These are phyloP conservation scores for Fraxinus dipetala DNA, from an alignment of 305 asterid genomes.

Conservation along the genomic window DNA sequence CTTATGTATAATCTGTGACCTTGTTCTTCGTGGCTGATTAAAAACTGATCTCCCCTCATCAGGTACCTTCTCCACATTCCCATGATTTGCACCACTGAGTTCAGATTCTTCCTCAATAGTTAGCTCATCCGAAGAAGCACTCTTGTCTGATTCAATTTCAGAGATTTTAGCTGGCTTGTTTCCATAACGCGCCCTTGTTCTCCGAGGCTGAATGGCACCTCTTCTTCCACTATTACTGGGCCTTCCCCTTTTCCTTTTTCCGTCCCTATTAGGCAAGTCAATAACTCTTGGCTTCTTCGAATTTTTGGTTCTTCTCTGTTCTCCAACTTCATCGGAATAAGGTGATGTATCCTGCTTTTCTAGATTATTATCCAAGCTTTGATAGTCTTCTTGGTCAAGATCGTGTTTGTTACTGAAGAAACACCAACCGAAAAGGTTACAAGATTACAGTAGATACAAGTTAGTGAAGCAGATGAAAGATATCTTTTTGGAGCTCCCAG, in stretches of 20 bases:
- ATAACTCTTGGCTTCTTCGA: conserved; percentile 34
- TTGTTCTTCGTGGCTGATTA: conserved; percentile 29
- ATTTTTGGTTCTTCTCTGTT: conserved; percentile 18
- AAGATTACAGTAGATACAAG: neutral
- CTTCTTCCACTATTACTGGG: conserved; percentile 44
- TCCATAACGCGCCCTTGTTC: conserved; percentile 46
- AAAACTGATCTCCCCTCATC: conserved; percentile 19
- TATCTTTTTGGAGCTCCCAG: neutral
- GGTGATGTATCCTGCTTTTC: conserved; percentile 24
- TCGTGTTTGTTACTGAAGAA: conserved; percentile 36
- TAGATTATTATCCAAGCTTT: conserved; percentile 18
- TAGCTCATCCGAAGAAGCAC: conserved; percentile 31
- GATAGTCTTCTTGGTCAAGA: conserved; percentile 24
- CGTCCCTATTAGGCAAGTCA: conserved; percentile 41
- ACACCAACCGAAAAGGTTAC: conserved; percentile 18
- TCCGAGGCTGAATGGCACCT: conserved; percentile 38
- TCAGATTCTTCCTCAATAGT: conserved; percentile 24
- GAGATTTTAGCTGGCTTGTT: conserved; percentile 58
- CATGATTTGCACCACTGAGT: conserved; percentile 21
- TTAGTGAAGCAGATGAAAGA: neutral
- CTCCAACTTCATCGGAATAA: conserved; percentile 28
- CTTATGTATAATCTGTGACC: conserved; percentile 31
- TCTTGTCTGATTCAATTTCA: conserved; percentile 56
- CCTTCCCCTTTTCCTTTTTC: conserved; percentile 48
- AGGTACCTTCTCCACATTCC: conserved; percentile 20